phyloP scores from a whole-genome alignment of 2,329 filamentous ascomycete genomes.

The Colletotrichum magnum region DNA sequence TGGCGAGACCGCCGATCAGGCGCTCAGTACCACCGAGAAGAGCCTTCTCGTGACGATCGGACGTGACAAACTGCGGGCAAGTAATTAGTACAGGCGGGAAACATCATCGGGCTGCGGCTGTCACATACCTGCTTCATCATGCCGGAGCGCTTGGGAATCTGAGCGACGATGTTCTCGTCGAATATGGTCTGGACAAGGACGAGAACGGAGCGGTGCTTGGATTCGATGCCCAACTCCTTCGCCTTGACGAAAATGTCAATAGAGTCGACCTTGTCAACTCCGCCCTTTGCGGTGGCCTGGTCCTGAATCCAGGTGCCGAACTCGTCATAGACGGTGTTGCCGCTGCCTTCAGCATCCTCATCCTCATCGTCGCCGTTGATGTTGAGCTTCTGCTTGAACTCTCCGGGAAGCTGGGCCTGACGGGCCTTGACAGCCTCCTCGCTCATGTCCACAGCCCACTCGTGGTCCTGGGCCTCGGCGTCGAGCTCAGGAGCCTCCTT shows the following conservation, averaged over 20 bases:
- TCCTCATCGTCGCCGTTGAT: constrained; percentile 83
- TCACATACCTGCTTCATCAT: constrained; percentile 87
- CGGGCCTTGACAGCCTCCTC: constrained; percentile 95
- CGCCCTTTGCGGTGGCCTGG: constrained; percentile 79
- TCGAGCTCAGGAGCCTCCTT: constrained; percentile 65
- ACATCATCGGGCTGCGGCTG: not conserved
- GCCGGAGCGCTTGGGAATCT: constrained; percentile 85
- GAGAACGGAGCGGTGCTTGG: constrained; percentile 92
- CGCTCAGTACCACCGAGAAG: constrained; percentile 96
- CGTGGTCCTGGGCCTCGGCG: constrained; percentile 81
- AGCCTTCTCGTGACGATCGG: constrained; percentile 95
- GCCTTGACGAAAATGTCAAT: constrained; percentile 96
- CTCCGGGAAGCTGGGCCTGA: constrained; percentile 91
- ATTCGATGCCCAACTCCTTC: constrained; percentile 93
- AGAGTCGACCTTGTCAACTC: constrained; percentile 85
- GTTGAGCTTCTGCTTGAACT: constrained; percentile 93
- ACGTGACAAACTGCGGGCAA: constrained; percentile 77
- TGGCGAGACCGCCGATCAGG: constrained; percentile 80
- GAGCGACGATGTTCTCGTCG: constrained; percentile 87
- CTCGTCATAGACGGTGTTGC: constrained; percentile 86
- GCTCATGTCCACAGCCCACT: constrained; percentile 98
- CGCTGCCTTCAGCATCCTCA: constrained; percentile 82
- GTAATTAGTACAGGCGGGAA: constrained; percentile 47
- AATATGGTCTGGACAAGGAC: constrained; percentile 96
- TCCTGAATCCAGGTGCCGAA: constrained; percentile 93